Evolutionary conservation across 2,329 filamentous ascomycete genomes (phyloP).

Genomic region (Hypoxylon sp.): DNA sequence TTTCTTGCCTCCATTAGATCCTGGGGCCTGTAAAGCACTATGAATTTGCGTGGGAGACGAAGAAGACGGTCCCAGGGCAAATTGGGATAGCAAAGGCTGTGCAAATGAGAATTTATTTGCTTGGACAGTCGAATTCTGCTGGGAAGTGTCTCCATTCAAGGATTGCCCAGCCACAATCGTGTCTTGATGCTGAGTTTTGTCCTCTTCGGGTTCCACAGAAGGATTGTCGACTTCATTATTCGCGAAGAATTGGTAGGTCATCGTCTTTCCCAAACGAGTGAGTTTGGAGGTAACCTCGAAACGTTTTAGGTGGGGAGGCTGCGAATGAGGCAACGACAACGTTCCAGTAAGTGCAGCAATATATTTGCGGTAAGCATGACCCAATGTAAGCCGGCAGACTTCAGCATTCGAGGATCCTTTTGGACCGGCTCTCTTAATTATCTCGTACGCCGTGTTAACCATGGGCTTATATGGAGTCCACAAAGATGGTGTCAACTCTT

Average conservation of each 20-base stretch:
- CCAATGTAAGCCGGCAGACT: slow-evolving; percentile 53
- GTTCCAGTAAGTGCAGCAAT: slow-evolving; percentile 54
- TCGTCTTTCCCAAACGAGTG: slow-evolving; percentile 58
- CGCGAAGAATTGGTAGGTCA: slow-evolving; percentile 59
- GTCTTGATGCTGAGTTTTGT: slow-evolving; percentile 20
- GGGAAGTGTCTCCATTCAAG: slow-evolving; percentile 1
- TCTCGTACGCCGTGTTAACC: slow-evolving; percentile 54
- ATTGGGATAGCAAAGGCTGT: slow-evolving; percentile 37
- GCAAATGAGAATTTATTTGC: slow-evolving; percentile 39
- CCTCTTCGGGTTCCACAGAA: background rate
- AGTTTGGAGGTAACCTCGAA: slow-evolving; percentile 58
- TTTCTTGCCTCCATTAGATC: slow-evolving; percentile 24
- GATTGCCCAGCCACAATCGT: background rate
- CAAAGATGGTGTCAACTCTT: slow-evolving; percentile 42
- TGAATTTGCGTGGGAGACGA: slow-evolving; percentile 44
- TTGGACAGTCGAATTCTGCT: background rate
- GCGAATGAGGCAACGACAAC: slow-evolving; percentile 55
- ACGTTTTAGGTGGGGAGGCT: slow-evolving; percentile 59
- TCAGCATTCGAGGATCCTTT: slow-evolving; percentile 54
- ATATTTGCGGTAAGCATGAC: slow-evolving; percentile 54
- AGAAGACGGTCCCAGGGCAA: slow-evolving; percentile 22
- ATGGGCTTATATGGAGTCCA: slow-evolving; percentile 57
- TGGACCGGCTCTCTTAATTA: slow-evolving; percentile 53
- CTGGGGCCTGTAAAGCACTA: slow-evolving; percentile 1
- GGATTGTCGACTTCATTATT: slow-evolving; percentile 32